phyloP scores from a whole-genome alignment of 2,329 filamentous ascomycete genomes.

The Thermoascus crustaceus region DNA sequence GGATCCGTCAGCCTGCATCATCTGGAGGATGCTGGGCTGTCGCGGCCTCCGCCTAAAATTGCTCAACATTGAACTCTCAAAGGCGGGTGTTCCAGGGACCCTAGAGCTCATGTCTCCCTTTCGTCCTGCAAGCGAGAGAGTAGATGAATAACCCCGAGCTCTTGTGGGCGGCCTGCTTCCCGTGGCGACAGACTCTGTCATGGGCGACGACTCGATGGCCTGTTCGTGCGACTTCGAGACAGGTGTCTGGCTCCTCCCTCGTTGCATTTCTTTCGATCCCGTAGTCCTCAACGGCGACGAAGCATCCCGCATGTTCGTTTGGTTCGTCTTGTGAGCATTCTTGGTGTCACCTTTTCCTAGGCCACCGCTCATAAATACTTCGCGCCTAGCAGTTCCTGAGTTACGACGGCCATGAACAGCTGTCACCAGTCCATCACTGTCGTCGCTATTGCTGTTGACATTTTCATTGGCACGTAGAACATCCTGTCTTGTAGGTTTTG shows the following conservation, averaged over 20 bases:
- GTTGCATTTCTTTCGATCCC: constrained; percentile 12
- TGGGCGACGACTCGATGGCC: constrained; percentile 28
- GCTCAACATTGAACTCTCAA: constrained; percentile 36
- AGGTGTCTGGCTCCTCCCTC: constrained; percentile 24
- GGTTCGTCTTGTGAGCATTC: constrained; percentile 2
- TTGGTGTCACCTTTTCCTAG: constrained; percentile 7
- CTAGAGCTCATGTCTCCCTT: constrained; percentile 28
- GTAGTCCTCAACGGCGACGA: neutral
- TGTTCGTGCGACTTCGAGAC: constrained; percentile 22
- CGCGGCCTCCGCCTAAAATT: constrained; percentile 37
- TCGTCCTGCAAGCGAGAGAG: constrained; percentile 29
- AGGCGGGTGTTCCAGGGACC: constrained; percentile 33
- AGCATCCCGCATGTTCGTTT: neutral
- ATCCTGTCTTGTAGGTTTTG: constrained; percentile 4
- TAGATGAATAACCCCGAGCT: constrained; percentile 33
- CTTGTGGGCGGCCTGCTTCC: constrained; percentile 28
- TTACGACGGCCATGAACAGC: neutral
- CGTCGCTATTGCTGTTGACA: constrained; percentile 8
- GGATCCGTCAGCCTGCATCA: constrained; percentile 35
- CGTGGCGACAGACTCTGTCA: constrained; percentile 22
- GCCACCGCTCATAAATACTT: constrained; percentile 12
- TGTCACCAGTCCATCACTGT: constrained; percentile 12
- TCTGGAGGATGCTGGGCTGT: constrained; percentile 38
- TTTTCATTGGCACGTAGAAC: constrained; percentile 4
- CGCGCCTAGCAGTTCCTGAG: neutral